Evolutionary conservation across 371 early-diverging fungal genomes (phyloP).

Genomic region (Rhizopus stolonifer): DNA sequence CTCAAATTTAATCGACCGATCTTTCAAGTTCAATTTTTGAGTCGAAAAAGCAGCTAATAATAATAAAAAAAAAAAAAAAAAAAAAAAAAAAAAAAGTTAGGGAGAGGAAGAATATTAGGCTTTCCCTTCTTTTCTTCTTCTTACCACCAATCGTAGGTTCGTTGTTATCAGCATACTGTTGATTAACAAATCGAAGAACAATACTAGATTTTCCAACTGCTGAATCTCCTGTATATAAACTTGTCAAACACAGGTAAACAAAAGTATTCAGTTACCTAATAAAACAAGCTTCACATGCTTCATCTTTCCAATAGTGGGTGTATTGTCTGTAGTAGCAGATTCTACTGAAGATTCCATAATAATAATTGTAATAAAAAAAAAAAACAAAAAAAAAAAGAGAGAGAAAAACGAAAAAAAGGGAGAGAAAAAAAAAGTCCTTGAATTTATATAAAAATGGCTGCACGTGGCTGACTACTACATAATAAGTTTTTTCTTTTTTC

Average conservation of each 20-base stretch:
- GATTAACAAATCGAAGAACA: conserved; percentile 87
- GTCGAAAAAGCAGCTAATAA: conserved; percentile 77
- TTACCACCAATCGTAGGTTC: conserved; percentile 96
- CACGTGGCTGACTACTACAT: not conserved
- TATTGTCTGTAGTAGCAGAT: not conserved
- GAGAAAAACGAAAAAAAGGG: not conserved
- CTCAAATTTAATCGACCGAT: conserved; percentile 76
- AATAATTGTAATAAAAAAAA: no score
- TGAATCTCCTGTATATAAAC: conserved; percentile 81
- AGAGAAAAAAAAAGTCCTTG: not conserved
- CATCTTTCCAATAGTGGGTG: conserved; percentile 29
- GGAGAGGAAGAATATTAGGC: not conserved
- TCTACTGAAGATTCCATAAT: not conserved
- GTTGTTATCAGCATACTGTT: conserved; percentile 93
- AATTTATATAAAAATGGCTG: not conserved
- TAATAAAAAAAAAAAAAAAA: not conserved
- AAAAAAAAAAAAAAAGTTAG: not conserved
- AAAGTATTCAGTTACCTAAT: conserved; percentile 49
- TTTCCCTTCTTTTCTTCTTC: no score
- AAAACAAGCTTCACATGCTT: conserved; percentile 69
- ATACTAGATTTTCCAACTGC: conserved; percentile 87
- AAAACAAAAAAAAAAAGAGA: not conserved
- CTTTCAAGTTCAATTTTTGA: conserved; percentile 68
- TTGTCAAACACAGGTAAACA: not conserved
- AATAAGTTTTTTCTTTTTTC: not conserved